Percentiles rank a stretch among this genome's conserved stretches.
Conservation (phyloP, 192 early-diverging fungal species). For the Gonapodya sp. region DNA sequence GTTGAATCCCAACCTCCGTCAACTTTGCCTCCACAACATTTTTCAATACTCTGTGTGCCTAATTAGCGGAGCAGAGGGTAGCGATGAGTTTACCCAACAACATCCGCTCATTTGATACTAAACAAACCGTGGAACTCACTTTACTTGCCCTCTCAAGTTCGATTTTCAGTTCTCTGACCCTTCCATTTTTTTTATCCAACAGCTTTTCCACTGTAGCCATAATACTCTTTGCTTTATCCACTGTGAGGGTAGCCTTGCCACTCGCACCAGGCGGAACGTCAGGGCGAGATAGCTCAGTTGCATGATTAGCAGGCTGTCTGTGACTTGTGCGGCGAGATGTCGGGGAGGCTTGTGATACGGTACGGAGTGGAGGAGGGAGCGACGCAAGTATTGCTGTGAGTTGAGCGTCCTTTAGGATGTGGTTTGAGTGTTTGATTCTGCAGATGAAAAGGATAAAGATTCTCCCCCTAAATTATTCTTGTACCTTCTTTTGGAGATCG, state of each 20-base stretch:
- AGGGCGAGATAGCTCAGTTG: too few relatives aligned
- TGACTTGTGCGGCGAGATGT: not conserved
- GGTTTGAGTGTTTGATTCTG: too few relatives aligned
- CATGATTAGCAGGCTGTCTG: not conserved
- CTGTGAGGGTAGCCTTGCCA: not conserved
- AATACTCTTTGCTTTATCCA: not conserved
- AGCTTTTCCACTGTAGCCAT: not conserved
- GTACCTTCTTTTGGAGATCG: not conserved
- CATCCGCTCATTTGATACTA: too few relatives aligned
- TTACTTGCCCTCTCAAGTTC: not conserved
- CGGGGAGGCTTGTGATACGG: not conserved
- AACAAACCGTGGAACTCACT: not conserved
- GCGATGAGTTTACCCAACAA: too few relatives aligned
- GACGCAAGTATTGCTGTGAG: not conserved
- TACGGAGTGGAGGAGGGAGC: not conserved
- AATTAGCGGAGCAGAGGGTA: too few relatives aligned
- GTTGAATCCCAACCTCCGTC: not conserved
- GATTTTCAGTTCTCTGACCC: not conserved
- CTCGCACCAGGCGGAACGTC: too few relatives aligned
- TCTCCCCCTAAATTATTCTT: too few relatives aligned
- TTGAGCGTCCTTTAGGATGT: not conserved
- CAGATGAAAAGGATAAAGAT: too few relatives aligned
- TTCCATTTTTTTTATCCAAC: not conserved
- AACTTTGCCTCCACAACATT: not conserved
- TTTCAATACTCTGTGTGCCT: not conserved